These are phyloP conservation scores for Penicillium bialowiezense DNA, from an alignment of 495 filamentous ascomycete genomes.

Conservation along the genomic window DNA sequence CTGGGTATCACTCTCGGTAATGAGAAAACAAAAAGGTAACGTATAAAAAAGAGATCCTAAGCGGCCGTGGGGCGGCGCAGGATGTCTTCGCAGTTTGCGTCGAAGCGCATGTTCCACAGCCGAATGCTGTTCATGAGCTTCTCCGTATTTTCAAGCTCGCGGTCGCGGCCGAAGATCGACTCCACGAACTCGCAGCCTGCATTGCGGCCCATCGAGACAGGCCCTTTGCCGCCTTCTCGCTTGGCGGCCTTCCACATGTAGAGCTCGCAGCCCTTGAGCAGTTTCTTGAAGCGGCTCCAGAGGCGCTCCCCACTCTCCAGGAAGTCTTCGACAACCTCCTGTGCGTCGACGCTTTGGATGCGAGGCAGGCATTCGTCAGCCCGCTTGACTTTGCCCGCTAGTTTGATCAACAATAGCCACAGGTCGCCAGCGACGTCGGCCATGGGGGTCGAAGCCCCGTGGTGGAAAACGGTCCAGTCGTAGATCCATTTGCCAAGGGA, in stretches of 20 bases:
- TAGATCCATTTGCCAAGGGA: conserved; percentile 99
- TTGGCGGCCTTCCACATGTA: conserved; percentile 85
- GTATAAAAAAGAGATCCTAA: conserved; percentile 9
- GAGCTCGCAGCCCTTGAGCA: conserved; percentile 86
- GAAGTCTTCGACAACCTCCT: conserved; percentile 86
- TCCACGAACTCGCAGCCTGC: conserved; percentile 96
- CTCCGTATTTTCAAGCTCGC: conserved; percentile 90
- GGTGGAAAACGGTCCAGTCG: conserved; percentile 97
- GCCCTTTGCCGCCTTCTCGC: conserved; percentile 56
- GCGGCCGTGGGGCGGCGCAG: conserved; percentile 49
- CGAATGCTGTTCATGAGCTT: conserved; percentile 88
- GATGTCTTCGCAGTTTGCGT: conserved; percentile 94
- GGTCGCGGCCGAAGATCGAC: conserved; percentile 90
- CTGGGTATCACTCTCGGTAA: conserved; percentile 6
- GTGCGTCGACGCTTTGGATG: conserved; percentile 67
- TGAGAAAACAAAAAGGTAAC: not conserved
- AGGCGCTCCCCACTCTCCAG: conserved; percentile 86
- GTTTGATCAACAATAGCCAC: conserved; percentile 91
- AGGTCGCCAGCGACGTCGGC: conserved; percentile 91
- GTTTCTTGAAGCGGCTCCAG: conserved; percentile 78
- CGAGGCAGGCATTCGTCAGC: conserved; percentile 77
- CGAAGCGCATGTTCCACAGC: conserved; percentile 94
- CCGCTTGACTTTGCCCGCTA: conserved; percentile 94
- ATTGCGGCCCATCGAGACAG: conserved; percentile 83
- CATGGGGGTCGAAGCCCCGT: conserved; percentile 81